A percentile compares a stretch with the other conserved stretches of the same genome.
These are phyloP conservation scores for Diddensiella caesifluorescens DNA, from an alignment of 805 yeast genomes.

Conservation along the genomic window DNA sequence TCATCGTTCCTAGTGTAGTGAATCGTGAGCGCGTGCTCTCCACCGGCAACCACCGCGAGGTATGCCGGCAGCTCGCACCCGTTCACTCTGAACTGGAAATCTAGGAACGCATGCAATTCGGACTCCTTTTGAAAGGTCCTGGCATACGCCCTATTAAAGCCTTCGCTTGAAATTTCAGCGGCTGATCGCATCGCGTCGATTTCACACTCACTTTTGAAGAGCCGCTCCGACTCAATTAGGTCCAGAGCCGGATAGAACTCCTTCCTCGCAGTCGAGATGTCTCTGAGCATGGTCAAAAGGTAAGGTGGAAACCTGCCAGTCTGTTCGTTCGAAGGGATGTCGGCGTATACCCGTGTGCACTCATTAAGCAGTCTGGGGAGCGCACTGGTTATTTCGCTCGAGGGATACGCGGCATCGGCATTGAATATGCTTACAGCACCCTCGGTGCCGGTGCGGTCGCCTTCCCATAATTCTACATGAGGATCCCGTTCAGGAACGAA, in stretches of 20 bases:
- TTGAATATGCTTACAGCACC: slow-evolving; percentile 82
- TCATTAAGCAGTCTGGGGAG: slow-evolving; percentile 8
- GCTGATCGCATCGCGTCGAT: slow-evolving; percentile 75
- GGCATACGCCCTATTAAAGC: slow-evolving; percentile 78
- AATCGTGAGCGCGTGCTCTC: slow-evolving; percentile 80
- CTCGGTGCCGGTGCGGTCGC: slow-evolving; percentile 78
- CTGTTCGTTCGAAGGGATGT: slow-evolving; percentile 4
- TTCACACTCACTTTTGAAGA: slow-evolving; percentile 72
- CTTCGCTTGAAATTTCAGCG: slow-evolving; percentile 74
- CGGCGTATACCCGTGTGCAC: slow-evolving; percentile 8
- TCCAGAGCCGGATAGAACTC: slow-evolving; percentile 14
- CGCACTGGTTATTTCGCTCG: slow-evolving; percentile 30
- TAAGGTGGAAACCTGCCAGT: background rate
- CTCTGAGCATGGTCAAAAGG: background rate
- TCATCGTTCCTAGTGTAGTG: slow-evolving; percentile 95
- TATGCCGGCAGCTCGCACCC: slow-evolving; percentile 91
- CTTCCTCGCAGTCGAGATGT: slow-evolving; percentile 2
- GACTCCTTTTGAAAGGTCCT: slow-evolving; percentile 58
- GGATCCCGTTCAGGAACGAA: slow-evolving; percentile 80
- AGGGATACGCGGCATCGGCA: slow-evolving; percentile 67
- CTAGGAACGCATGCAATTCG: slow-evolving; percentile 72
- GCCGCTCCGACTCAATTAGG: slow-evolving; percentile 39
- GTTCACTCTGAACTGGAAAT: slow-evolving; percentile 73
- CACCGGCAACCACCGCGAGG: slow-evolving; percentile 95
- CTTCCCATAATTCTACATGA: slow-evolving; percentile 88